phyloP scores from a whole-genome alignment of 2,329 filamentous ascomycete species.

The Aspergillus sp. region DNA sequence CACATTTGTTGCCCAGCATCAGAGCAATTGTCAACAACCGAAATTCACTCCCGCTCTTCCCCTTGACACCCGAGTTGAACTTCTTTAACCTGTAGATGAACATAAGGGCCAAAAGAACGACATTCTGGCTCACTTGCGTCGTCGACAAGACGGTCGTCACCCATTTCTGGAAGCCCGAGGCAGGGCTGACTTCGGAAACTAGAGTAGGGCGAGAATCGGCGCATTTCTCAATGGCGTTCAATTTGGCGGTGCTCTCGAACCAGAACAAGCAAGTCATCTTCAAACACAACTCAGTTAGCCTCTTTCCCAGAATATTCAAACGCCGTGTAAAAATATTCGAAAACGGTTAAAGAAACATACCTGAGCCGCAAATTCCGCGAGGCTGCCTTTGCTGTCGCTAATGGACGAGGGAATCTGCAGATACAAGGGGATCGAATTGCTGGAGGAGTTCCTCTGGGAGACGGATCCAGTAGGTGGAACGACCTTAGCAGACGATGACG shows the following conservation, averaged over 20 bases:
- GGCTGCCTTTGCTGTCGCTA: conserved; percentile 62
- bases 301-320: neutral
- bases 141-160: conserved; percentile 82
- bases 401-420: conserved; percentile 69
- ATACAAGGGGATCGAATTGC: conserved; percentile 39
- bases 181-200: conserved; percentile 64
- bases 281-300: neutral
- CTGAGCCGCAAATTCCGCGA: conserved; percentile 77
- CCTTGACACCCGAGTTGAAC: conserved; percentile 79
- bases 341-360: conserved; percentile 38
- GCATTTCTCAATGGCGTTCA: conserved; percentile 63
- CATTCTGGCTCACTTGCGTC: conserved; percentile 93
- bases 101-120: conserved; percentile 77
- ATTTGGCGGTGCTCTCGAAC: conserved; percentile 81
- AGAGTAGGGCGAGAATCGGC: conserved; percentile 46
- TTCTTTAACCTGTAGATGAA: conserved; percentile 93
- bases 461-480: conserved; percentile 12
- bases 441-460: conserved; percentile 20
- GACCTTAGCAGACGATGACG: conserved; percentile 14
- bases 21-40: conserved; percentile 84
- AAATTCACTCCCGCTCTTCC: conserved; percentile 88
- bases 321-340: too few species aligned
- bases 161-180: conserved; percentile 83
- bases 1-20: conserved; percentile 92
- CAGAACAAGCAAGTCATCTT: conserved; percentile 95